Percentiles rank a stretch among this genome's conserved stretches.
These are phyloP conservation scores for Allium cepa DNA, from an alignment of 106 monocot genomes.

Conservation along the genomic window DNA sequence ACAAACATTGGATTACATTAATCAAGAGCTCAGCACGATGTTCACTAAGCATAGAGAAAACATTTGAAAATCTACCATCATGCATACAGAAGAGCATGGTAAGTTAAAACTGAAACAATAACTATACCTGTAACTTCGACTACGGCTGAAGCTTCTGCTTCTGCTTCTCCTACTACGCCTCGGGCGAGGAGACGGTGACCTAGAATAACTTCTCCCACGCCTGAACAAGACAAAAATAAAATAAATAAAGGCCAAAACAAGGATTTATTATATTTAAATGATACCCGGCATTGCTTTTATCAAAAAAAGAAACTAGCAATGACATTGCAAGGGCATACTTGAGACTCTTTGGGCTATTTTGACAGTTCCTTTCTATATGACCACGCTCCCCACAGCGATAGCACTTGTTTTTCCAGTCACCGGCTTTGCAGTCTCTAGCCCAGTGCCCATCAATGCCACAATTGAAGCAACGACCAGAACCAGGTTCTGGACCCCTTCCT, in stretches of 20 bases:
- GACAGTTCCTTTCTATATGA: conserved; percentile 96
- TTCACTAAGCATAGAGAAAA: too few species aligned
- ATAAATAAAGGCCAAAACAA: neutral
- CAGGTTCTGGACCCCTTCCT: conserved; percentile 95
- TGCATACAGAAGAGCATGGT: neutral
- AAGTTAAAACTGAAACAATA: neutral
- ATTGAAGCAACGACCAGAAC: conserved; percentile 95
- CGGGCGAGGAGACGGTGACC: conserved; percentile 62
- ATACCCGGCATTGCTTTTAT: neutral
- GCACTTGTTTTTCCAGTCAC: conserved; percentile 99
- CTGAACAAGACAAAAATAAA: conserved; percentile 14
- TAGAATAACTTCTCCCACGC: conserved; percentile 61
- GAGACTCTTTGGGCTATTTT: conserved; percentile 82
- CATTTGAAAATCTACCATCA: too few species aligned
- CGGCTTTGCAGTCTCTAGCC: conserved; percentile 98
- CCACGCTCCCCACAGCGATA: conserved; percentile 97
- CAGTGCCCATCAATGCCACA: conserved; percentile 99
- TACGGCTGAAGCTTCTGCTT: conserved; percentile 66
- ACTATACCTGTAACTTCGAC: conserved; percentile 73
- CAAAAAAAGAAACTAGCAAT: neutral
- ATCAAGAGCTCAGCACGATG: too few species aligned
- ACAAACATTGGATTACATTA: too few species aligned
- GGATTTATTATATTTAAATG: neutral
- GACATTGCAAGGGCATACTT: conserved; percentile 20
- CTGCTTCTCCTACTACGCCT: conserved; percentile 53